phyloP scores from a whole-genome alignment of 192 early-diverging fungal genomes.

The Obelidium mucronatum region DNA sequence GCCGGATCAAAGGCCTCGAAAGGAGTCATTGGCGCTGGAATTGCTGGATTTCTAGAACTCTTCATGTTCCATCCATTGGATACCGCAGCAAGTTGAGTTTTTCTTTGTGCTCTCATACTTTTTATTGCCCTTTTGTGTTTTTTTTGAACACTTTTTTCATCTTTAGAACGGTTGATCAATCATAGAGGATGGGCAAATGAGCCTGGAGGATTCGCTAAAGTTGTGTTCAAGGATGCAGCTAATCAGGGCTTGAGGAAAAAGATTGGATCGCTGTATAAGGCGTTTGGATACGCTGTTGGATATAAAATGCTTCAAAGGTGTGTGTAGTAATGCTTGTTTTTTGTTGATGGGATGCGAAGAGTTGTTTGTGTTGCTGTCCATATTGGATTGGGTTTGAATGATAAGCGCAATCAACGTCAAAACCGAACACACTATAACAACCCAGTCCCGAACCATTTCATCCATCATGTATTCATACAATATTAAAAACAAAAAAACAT shows the following conservation, averaged over 20 bases:
- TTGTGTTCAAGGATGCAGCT: conserved; percentile 85
- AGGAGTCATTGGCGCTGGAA: conserved; percentile 19
- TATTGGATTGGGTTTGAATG: too few species aligned
- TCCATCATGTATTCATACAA: too few species aligned
- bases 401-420: too few species aligned
- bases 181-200: conserved; percentile 62
- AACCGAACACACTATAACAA: too few species aligned
- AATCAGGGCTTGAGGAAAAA: conserved; percentile 65
- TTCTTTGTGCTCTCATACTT: not conserved
- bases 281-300: conserved; percentile 88
- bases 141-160: too few species aligned
- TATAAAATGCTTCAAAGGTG: conserved; percentile 94
- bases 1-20: conserved; percentile 29
- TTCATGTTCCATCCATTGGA: conserved; percentile 94
- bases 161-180: conserved; percentile 44
- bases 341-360: not conserved
- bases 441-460: too few species aligned
- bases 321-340: too few species aligned
- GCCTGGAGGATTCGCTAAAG: conserved; percentile 70
- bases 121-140: too few species aligned
- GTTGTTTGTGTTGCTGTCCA: too few species aligned
- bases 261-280: conserved; percentile 87
- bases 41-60: conserved; percentile 84
- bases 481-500: not conserved
- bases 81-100: conserved; percentile 77